Conservation (phyloP, 2,329 filamentous ascomycete genomes). For the Phyllosticta citribraziliensis region DNA sequence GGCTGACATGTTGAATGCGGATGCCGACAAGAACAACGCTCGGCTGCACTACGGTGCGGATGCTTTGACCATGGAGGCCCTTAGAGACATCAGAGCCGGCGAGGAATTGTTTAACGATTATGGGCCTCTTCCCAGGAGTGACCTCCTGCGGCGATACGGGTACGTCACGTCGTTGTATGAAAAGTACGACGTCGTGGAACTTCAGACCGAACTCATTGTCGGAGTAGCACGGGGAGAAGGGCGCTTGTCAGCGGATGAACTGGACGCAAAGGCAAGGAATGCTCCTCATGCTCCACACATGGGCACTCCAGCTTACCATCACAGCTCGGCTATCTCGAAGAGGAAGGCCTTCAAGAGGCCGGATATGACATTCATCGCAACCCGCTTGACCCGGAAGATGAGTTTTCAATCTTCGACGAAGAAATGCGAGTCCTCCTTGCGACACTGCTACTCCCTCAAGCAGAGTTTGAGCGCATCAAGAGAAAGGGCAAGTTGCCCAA, state of each 20-base stretch:
- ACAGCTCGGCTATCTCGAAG: slow-evolving; percentile 47
- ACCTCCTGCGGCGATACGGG: slow-evolving; percentile 75
- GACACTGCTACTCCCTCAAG: slow-evolving; percentile 31
- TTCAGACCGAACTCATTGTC: slow-evolving; percentile 53
- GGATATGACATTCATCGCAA: slow-evolving; percentile 49
- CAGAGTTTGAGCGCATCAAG: slow-evolving; percentile 32
- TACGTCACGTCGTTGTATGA: slow-evolving; percentile 74
- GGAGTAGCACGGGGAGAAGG: slow-evolving; percentile 34
- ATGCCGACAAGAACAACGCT: slow-evolving; percentile 70
- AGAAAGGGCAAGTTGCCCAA: slow-evolving; percentile 36
- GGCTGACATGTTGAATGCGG: slow-evolving; percentile 82
- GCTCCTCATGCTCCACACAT: not conserved
- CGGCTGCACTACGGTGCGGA: slow-evolving; percentile 51
- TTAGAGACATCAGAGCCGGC: slow-evolving; percentile 57
- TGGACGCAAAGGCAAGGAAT: slow-evolving; percentile 18
- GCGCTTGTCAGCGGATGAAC: slow-evolving; percentile 26
- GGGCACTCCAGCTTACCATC: not conserved
- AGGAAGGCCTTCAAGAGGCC: slow-evolving; percentile 58
- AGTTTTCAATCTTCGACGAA: slow-evolving; percentile 26
- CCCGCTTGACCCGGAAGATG: slow-evolving; percentile 15
- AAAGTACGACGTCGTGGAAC: slow-evolving; percentile 73
- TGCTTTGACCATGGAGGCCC: slow-evolving; percentile 58
- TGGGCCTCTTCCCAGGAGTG: slow-evolving; percentile 70
- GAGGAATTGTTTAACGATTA: slow-evolving; percentile 86
- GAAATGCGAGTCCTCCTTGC: slow-evolving; percentile 37